phyloP scores from a whole-genome alignment of 2,329 filamentous ascomycete species.

The Fonsecaea erecta region DNA sequence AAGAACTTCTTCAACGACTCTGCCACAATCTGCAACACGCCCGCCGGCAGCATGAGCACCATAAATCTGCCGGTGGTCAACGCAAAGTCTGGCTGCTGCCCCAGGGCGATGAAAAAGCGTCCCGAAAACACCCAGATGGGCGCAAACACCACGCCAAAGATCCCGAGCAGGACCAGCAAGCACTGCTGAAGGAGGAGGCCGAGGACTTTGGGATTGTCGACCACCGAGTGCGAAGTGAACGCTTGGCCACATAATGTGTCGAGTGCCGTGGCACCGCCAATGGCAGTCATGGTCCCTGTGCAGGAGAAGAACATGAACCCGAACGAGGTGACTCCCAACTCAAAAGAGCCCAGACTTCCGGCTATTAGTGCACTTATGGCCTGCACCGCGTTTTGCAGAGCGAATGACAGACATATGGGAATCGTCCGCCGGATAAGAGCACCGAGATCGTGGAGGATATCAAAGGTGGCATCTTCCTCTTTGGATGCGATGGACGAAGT shows the following conservation, averaged over 20 bases:
- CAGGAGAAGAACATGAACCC: slow-evolving; percentile 29
- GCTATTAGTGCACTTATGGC: slow-evolving; percentile 24
- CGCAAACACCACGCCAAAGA: slow-evolving; percentile 18
- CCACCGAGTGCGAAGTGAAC: slow-evolving; percentile 9
- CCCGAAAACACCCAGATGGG: slow-evolving; percentile 27
- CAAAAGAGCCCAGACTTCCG: slow-evolving; percentile 22
- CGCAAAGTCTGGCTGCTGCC: slow-evolving; percentile 23
- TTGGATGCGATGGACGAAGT: background rate
- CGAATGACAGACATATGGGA: slow-evolving; percentile 27
- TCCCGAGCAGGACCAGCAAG: slow-evolving; percentile 21
- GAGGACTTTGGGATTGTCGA: slow-evolving; percentile 20
- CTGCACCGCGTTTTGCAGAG: slow-evolving; percentile 28
- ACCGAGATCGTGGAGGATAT: slow-evolving; percentile 12
- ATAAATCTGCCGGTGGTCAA: slow-evolving; percentile 21
- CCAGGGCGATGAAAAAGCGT: slow-evolving; percentile 22
- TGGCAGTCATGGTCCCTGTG: slow-evolving; percentile 28
- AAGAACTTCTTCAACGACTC: slow-evolving; percentile 30
- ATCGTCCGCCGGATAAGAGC: slow-evolving; percentile 18
- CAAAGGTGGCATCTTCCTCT: slow-evolving; percentile 7
- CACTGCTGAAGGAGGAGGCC: slow-evolving; percentile 26
- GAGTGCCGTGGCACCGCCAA: slow-evolving; percentile 28
- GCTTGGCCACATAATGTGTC: slow-evolving; percentile 29
- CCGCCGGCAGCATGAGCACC: slow-evolving; percentile 20
- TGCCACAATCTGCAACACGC: slow-evolving; percentile 20
- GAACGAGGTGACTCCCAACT: slow-evolving; percentile 25